Conservation (phyloP, 345 rosid genomes). For the Carallia pectinifolia region DNA sequence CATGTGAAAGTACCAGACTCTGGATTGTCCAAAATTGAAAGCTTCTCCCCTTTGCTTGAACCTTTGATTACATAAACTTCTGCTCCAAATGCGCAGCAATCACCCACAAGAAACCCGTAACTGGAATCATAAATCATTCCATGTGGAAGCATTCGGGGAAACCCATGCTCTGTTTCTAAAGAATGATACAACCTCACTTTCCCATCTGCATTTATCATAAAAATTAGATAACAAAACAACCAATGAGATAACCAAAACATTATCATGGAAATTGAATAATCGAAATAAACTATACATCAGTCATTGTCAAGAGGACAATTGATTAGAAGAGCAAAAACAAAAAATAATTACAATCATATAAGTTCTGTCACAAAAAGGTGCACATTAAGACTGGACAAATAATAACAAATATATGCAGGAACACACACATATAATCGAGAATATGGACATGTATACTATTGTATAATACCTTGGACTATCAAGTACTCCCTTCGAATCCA, state of each 20-base stretch:
- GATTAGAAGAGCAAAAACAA: no score
- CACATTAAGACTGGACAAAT: no score
- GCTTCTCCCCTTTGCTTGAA: neutral
- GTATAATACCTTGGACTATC: neutral
- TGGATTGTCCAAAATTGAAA: neutral
- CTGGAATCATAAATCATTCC: neutral
- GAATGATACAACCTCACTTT: neutral
- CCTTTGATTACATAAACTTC: constrained; percentile 8
- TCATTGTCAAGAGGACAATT: no score
- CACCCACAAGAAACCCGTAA: constrained; percentile 11
- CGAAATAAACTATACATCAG: no score
- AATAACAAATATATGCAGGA: no score
- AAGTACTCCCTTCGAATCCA: neutral
- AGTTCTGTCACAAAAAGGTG: no score
- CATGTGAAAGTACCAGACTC: neutral
- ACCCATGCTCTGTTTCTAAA: neutral
- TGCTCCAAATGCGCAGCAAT: constrained; percentile 19
- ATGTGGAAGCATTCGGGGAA: neutral
- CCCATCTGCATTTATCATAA: neutral
- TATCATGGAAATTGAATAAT: no score
- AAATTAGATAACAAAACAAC: no score
- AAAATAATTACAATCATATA: no score
- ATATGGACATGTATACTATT: no score
- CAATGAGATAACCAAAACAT: no score
- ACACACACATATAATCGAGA: no score